A percentile compares a stretch with the other conserved stretches of the same genome.
Conservation (phyloP, 768 basidiomycete genomes). For the Tulasnella sp. region DNA sequence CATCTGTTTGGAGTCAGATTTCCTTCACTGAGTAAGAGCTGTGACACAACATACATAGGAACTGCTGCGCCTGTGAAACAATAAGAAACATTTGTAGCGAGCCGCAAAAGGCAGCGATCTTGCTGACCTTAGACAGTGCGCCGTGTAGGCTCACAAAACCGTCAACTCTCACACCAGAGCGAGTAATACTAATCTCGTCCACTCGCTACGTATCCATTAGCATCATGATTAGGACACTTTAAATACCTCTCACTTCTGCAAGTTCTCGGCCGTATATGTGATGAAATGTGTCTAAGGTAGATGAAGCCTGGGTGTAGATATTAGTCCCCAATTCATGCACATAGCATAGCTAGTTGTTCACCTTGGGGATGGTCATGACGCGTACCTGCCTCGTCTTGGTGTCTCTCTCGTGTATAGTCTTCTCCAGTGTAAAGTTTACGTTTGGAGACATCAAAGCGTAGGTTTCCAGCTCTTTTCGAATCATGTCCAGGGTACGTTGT, state of each 20-base stretch:
- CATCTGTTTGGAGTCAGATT: conserved; percentile 36
- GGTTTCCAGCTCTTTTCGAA: conserved; percentile 60
- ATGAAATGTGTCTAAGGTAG: conserved; percentile 55
- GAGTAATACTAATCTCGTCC: conserved; percentile 44
- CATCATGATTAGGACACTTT: background rate
- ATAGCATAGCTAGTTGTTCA: conserved; percentile 25
- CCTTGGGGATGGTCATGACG: conserved; percentile 55
- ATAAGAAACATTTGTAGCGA: conserved; percentile 17
- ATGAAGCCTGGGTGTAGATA: conserved; percentile 41
- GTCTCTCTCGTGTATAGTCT: conserved; percentile 29
- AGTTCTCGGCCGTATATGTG: conserved; percentile 63
- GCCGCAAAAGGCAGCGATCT: too few species aligned
- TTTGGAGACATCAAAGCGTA: conserved; percentile 62
- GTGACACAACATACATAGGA: conserved; percentile 50
- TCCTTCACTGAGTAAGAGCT: conserved; percentile 1
- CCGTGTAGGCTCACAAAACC: conserved; percentile 83
- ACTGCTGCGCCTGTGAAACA: conserved; percentile 59
- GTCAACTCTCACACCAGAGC: conserved; percentile 44
- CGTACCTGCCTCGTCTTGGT: conserved; percentile 33
- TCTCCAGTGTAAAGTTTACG: conserved; percentile 59
- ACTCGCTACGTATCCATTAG: conserved; percentile 42
- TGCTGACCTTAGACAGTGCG: conserved; percentile 53
- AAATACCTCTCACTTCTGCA: conserved; percentile 41
- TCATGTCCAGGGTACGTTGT: conserved; percentile 47
- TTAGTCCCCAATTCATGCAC: background rate